Evolutionary conservation across 257 asterid genomes (phyloP), one percentile per base, ranked within the genome.

Genomic region (Voacanga thouarsii): DNA sequence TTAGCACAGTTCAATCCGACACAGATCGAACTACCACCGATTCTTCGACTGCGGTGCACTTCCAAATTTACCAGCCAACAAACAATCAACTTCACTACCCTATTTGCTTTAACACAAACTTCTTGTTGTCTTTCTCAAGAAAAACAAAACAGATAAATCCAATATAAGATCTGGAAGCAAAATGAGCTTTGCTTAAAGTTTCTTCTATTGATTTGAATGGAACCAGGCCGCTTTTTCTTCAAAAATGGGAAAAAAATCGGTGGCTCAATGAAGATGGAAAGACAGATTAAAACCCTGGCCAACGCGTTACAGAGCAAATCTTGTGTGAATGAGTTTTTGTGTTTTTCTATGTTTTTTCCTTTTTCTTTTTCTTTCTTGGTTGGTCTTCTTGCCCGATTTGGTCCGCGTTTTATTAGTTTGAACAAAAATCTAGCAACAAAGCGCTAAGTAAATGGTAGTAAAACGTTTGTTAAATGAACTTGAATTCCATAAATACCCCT

Each of bases 401-500:
- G 91, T 88, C 96, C 80, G 85, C 79, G 74, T 63, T 86, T 70
- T 77, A 33, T 33, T 33, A 28, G 23, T 63, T 65, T n/a, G 4
- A 39, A 73, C 75, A 37, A 73, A 79, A 73, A 72, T 74, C 80
- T 59, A 67, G 79, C 64, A 55, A 43, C 12, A 24, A 56, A 51
- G 7, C 21, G n/a, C 24, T 7, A 2, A 41, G 59, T 41, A 12
- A 28, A 74, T 18, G 51, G 67, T 18, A 47, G 61, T 72, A 61
- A 73, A 77, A 66, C 39, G 77, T 71, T 72, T 71, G 74, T 81
- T 84, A 47, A 76, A 75, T 75, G 78, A 77, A 76, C 15, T 23
- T 23, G 41, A 85, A 83, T 87, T 55, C 88, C 89, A 65, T 69
- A 14, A 82, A 79, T 81, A 74, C 91, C 98, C 94, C 76, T 74